phyloP scores from a whole-genome alignment of 148 eudicot species.

The Silene latifolia region DNA sequence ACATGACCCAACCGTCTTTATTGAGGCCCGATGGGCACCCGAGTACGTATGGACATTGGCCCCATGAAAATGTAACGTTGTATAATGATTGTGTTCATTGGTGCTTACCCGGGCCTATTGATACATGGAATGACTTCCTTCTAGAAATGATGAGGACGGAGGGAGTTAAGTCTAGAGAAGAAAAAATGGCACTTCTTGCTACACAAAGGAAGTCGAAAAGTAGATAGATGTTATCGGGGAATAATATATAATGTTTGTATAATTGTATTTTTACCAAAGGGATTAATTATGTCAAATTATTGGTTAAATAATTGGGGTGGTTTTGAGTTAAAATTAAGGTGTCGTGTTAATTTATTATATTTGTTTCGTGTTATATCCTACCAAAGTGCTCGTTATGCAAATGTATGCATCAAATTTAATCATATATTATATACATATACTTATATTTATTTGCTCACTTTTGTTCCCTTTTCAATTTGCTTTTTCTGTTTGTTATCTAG shows the following conservation, averaged over 20 bases:
- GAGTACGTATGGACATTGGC: constrained; percentile 51
- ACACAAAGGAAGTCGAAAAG: constrained; percentile 18
- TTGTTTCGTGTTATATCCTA: not conserved
- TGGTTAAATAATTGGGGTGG: not conserved
- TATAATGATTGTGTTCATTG: constrained; percentile 27
- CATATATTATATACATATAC: no score
- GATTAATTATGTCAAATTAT: not conserved
- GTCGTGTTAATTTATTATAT: no score
- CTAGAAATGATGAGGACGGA: constrained; percentile 45
- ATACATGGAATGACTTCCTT: constrained; percentile 51
- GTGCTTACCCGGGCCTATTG: constrained; percentile 73
- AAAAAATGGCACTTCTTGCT: constrained; percentile 18
- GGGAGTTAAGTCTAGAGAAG: constrained; percentile 18
- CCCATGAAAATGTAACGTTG: constrained; percentile 33
- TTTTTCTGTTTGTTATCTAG: no score
- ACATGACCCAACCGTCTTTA: constrained; percentile 37
- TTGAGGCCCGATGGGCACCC: constrained; percentile 67
- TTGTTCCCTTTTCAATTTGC: no score
- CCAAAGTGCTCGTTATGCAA: no score
- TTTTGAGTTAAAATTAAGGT: no score
- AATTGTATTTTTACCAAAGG: not conserved
- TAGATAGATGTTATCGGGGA: not conserved
- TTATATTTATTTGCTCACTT: no score
- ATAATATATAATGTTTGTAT: not conserved
- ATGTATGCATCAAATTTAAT: not conserved